These are phyloP conservation scores for Plasmodium malariae DNA, from an alignment of 169 alveolate genomes.

Conservation along the genomic window DNA sequence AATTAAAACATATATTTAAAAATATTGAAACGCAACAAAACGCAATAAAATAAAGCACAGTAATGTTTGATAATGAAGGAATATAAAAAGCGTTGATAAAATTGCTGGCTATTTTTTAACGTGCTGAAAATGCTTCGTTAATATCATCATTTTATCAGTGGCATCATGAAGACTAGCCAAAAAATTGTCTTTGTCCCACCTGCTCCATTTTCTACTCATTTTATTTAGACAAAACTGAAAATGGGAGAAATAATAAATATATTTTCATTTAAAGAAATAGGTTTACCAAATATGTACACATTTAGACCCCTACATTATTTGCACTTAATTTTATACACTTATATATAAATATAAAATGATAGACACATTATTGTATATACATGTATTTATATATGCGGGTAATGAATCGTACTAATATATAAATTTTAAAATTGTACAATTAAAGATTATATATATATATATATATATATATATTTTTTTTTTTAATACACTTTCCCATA, in stretches of 20 bases:
- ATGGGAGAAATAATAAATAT: not conserved
- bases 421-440: too few relatives aligned
- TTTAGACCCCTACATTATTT: too few relatives aligned
- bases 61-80: too few relatives aligned
- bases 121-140: constrained; percentile 63
- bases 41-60: too few relatives aligned
- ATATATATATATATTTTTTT: not conserved
- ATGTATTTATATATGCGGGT: not conserved
- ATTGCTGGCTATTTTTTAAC: constrained; percentile 31
- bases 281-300: not conserved
- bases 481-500: not conserved
- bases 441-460: too few relatives aligned
- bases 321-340: too few relatives aligned
- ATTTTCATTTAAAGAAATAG: not conserved
- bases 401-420: too few relatives aligned
- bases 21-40: too few relatives aligned
- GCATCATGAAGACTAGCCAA: constrained; percentile 68
- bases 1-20: too few relatives aligned
- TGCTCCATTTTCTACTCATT: constrained; percentile 71
- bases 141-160: constrained; percentile 72
- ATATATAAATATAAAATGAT: not conserved
- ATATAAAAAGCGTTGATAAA: too few relatives aligned
- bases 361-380: not conserved
- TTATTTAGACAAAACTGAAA: constrained; percentile 55
- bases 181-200: constrained; percentile 75